Base-by-base conservation (phyloP, 2,329 filamentous ascomycete genomes). In the Fusarium albidum region DNA sequence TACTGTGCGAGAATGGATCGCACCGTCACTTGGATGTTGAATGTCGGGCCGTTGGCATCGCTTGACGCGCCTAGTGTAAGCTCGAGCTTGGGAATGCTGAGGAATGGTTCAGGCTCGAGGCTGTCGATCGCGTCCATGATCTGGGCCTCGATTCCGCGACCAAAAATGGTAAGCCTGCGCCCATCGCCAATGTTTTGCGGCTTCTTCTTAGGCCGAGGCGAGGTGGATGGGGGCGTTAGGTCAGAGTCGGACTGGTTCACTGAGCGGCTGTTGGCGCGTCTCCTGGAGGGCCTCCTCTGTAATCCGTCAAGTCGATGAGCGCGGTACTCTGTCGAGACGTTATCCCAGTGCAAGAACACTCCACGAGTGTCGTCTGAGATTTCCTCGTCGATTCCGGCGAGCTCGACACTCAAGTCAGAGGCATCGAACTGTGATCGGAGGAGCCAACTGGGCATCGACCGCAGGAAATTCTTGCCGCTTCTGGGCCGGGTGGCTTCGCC, bases 51-150 rank as follows among this genome's bases (percentile, higher is more conserved):
- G 67, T 96, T 91, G 26, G 85, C 85, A 71, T 99, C 95, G 60
- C 91, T 96, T 5, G 87, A 81, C 0, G 95, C 96, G 25, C 89
- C 92, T 49, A 98, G 83, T 2, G 91, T 89, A 25, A 97, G 79
- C 69, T 99, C 95, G 63, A 96, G 92, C 28, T 89, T 85, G 25
- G 96, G 95, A 53, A 99, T 79, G 33, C 86, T 90, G 60, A 98
- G 73, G 69, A 97, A 98, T 1, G 93, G 88, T 51, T 97, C 92
- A 4, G 86, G 78, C 69, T 97, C 92, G 73, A 92, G 89, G 57
- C 86, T 89, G 57, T 97, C 91, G 3, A 89, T 83, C 0, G 89
- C 90, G 70, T 99, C 95, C 40, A 98, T 88, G 41, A 98, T 90
- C 65, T 95, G 94, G 0, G 89, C 92, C 71, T 98, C 95, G 5